phyloP scores from a whole-genome alignment of 2,329 filamentous ascomycete species.

The Hypoxylon sp. region DNA sequence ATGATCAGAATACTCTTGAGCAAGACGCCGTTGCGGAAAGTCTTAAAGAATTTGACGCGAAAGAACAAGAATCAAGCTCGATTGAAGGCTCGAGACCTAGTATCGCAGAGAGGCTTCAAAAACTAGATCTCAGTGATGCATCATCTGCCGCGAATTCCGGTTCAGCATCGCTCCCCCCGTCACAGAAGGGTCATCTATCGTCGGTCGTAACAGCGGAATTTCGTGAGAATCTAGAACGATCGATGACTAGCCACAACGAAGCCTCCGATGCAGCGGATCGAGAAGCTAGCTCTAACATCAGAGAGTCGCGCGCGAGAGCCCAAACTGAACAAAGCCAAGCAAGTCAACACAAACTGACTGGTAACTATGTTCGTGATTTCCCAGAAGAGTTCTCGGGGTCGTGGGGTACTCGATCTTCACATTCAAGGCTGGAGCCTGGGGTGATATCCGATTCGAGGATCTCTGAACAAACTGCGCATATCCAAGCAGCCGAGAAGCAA shows the following conservation, averaged over 20 bases:
- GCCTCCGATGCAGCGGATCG: slow-evolving; percentile 52
- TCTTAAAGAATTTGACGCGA: slow-evolving; percentile 58
- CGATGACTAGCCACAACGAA: slow-evolving; percentile 52
- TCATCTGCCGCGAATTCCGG: slow-evolving; percentile 12
- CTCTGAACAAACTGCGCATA: slow-evolving; percentile 33
- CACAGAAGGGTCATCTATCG: slow-evolving; percentile 4
- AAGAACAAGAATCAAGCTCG: slow-evolving; percentile 41
- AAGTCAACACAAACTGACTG: slow-evolving; percentile 56
- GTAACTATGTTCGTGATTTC: slow-evolving; percentile 66
- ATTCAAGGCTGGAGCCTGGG: slow-evolving; percentile 10
- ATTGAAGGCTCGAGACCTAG: slow-evolving; percentile 15
- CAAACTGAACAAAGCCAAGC: slow-evolving; percentile 45
- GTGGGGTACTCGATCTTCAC: slow-evolving; percentile 55
- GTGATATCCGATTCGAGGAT: slow-evolving; percentile 10
- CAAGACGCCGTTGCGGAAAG: slow-evolving; percentile 55
- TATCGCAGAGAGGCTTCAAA: slow-evolving; percentile 39
- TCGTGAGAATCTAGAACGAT: slow-evolving; percentile 51
- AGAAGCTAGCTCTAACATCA: slow-evolving; percentile 49
- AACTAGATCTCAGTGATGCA: slow-evolving; percentile 41
- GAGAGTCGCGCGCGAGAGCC: slow-evolving; percentile 42
- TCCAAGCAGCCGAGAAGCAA: slow-evolving; percentile 47
- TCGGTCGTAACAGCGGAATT: slow-evolving; percentile 30
- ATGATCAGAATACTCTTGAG: slow-evolving; percentile 51
- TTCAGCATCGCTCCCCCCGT: neutral
- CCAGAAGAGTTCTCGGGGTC: slow-evolving; percentile 65